These are phyloP conservation scores for Biscutella laevigata DNA, from an alignment of 441 rosid species.

Conservation along the genomic window DNA sequence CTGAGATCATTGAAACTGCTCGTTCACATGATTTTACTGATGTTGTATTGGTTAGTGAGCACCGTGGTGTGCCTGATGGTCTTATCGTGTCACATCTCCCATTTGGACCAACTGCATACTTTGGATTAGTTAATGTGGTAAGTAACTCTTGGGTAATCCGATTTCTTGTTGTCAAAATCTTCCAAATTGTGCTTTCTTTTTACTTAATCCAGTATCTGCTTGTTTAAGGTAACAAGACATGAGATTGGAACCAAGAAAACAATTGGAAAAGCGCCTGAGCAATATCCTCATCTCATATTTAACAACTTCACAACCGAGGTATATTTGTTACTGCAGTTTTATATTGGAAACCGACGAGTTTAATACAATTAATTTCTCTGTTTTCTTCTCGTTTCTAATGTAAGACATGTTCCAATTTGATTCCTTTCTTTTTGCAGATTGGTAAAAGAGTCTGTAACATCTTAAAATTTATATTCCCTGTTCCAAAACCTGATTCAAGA, in stretches of 20 bases:
- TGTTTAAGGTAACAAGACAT: slow-evolving; percentile 77
- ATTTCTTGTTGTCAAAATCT: not conserved
- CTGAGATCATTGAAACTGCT: slow-evolving; percentile 85
- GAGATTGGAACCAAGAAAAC: slow-evolving; percentile 67
- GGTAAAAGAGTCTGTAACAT: slow-evolving; percentile 73
- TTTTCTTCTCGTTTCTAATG: not conserved
- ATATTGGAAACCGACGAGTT: not conserved
- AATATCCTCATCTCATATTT: slow-evolving; percentile 78
- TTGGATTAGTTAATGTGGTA: slow-evolving; percentile 82
- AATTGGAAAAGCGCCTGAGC: slow-evolving; percentile 86
- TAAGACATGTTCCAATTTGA: not conserved
- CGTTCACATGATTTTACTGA: slow-evolving; percentile 85
- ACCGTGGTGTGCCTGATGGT: slow-evolving; percentile 91
- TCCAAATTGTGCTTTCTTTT: slow-evolving; percentile 3
- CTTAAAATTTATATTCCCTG: slow-evolving; percentile 82
- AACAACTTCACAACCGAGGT: slow-evolving; percentile 72
- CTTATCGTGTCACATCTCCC: slow-evolving; percentile 82
- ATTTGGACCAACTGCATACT: slow-evolving; percentile 88
- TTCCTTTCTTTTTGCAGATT: slow-evolving; percentile 30
- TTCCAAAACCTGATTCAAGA: slow-evolving; percentile 69
- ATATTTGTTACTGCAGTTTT: not conserved
- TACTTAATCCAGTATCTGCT: not conserved
- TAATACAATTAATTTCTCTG: not conserved
- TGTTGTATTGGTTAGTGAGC: slow-evolving; percentile 80
- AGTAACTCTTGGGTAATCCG: slow-evolving; percentile 26